Percentiles rank a stretch among this genome's conserved stretches.
Conservation (phyloP, 768 basidiomycete species). For the Rhizopogon roseolus region DNA sequence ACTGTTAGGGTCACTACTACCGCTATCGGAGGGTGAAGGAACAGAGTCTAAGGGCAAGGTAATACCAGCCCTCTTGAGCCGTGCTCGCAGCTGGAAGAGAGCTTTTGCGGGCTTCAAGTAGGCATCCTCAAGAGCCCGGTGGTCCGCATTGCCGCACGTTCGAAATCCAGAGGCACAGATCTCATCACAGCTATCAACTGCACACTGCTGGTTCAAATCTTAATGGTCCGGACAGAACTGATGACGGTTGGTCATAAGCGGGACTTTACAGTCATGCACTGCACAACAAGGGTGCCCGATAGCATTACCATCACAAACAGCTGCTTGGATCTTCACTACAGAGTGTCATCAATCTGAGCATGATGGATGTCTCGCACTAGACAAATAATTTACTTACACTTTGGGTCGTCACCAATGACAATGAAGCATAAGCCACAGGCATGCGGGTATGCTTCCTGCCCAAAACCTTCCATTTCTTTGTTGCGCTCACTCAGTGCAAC, state of each 20-base stretch:
- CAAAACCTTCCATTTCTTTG: conserved; percentile 6
- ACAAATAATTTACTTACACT: background rate
- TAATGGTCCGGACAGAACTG: conserved; percentile 22
- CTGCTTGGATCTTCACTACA: conserved; percentile 4
- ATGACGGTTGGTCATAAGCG: conserved; percentile 10
- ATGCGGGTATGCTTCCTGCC: conserved; percentile 8
- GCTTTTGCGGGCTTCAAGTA: conserved; percentile 17
- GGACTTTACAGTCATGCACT: conserved; percentile 20
- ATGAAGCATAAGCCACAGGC: conserved; percentile 8
- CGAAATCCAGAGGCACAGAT: conserved; percentile 5
- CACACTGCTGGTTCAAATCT: conserved; percentile 9
- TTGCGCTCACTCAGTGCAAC: background rate
- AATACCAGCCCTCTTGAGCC: conserved; percentile 5
- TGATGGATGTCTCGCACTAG: background rate
- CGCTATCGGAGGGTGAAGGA: background rate
- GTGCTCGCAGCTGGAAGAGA: conserved; percentile 19
- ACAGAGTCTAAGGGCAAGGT: conserved; percentile 3
- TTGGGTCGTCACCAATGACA: background rate
- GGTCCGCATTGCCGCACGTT: conserved; percentile 17
- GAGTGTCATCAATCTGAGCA: background rate
- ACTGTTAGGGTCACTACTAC: background rate
- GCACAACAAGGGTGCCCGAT: conserved; percentile 27
- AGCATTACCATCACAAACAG: conserved; percentile 15
- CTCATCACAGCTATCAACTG: conserved; percentile 14
- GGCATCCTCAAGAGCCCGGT: conserved; percentile 16